phyloP scores from a whole-genome alignment of 2,329 filamentous ascomycete species.

The Fusarium pseudograminearum region DNA sequence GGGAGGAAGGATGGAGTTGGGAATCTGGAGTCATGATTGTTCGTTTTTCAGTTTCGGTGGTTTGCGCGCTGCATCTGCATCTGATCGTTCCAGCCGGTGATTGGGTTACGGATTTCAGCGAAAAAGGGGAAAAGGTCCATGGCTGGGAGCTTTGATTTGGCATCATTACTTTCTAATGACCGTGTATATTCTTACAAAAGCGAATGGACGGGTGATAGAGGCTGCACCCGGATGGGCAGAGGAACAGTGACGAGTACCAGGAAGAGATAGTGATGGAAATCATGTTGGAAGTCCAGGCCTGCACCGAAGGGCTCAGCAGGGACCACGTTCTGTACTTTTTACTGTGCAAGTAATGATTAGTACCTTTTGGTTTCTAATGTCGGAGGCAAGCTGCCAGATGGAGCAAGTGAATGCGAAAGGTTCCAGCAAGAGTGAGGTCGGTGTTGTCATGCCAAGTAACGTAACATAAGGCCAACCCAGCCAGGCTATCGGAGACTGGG shows the following conservation, averaged over 20 bases:
- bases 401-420: constrained; percentile 18
- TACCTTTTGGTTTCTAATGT: constrained; percentile 36
- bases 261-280: constrained; percentile 35
- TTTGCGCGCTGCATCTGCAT: constrained; percentile 51
- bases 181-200: constrained; percentile 50
- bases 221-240: constrained; percentile 39
- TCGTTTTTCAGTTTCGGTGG: constrained; percentile 50
- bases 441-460: constrained; percentile 23
- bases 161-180: constrained; percentile 49
- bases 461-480: constrained; percentile 7
- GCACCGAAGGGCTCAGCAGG: constrained; percentile 29
- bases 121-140: constrained; percentile 45
- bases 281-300: constrained; percentile 26
- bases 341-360: constrained; percentile 45
- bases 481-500: background rate
- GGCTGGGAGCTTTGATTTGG: constrained; percentile 49
- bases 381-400: constrained; percentile 14
- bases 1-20: constrained; percentile 49
- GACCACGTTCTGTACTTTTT: constrained; percentile 46
- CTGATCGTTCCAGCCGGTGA: constrained; percentile 47
- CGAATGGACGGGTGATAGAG: constrained; percentile 43
- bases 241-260: constrained; percentile 25
- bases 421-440: background rate
- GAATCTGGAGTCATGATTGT: constrained; percentile 51
- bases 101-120: constrained; percentile 47